Evolutionary conservation across 306 rosid species (phyloP).

Genomic region (Erythrophleum fordii): DNA sequence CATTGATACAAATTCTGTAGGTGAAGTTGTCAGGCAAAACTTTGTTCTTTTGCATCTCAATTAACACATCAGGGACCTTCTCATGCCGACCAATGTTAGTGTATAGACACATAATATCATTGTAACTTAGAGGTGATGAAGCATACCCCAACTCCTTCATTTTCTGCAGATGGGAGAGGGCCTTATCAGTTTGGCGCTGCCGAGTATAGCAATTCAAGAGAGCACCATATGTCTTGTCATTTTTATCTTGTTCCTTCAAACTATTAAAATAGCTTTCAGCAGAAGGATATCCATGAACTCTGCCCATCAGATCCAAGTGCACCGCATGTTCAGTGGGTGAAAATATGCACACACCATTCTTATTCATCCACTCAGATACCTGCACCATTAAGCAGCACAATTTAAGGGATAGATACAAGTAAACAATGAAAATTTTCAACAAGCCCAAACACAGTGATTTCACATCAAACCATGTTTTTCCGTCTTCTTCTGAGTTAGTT

Average conservation of each 20-base stretch:
- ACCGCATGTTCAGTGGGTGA: conserved; percentile 69
- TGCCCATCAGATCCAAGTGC: conserved; percentile 85
- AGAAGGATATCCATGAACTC: conserved; percentile 59
- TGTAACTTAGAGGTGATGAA: conserved; percentile 67
- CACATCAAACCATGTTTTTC: not conserved
- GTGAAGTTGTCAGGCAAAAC: conserved; percentile 79
- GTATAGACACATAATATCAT: conserved; percentile 81
- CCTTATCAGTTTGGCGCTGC: conserved; percentile 59
- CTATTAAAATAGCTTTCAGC: conserved; percentile 69
- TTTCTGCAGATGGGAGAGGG: conserved; percentile 66
- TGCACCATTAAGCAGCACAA: conserved; percentile 42
- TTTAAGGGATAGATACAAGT: not conserved
- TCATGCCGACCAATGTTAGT: conserved; percentile 69
- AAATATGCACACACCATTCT: conserved; percentile 74
- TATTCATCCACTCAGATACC: conserved; percentile 91
- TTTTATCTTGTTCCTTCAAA: conserved; percentile 64
- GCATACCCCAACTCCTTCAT: conserved; percentile 84
- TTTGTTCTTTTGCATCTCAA: conserved; percentile 71
- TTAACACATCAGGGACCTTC: conserved; percentile 64
- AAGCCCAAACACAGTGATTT: not conserved
- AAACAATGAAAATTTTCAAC: not conserved
- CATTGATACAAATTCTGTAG: conserved; percentile 83
- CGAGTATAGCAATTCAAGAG: conserved; percentile 87
- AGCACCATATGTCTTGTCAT: conserved; percentile 73
- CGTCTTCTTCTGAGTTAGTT: not conserved